These are phyloP conservation scores for Pseudozyma thailandica DNA, from an alignment of 1,284 basidiomycete species.

Conservation along the genomic window DNA sequence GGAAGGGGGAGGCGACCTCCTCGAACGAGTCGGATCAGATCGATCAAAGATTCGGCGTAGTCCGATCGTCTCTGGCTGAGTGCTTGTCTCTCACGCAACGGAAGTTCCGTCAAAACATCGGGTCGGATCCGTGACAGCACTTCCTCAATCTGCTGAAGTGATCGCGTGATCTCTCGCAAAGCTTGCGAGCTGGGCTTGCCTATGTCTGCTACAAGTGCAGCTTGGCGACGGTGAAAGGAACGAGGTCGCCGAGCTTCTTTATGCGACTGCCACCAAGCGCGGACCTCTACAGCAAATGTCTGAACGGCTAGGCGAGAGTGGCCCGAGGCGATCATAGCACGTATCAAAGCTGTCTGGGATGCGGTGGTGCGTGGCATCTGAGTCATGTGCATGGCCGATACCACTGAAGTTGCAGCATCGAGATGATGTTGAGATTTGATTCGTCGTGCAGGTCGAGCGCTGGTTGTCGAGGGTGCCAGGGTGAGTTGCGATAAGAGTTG, in stretches of 20 bases:
- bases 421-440: constrained; percentile 24
- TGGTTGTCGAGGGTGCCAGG: constrained; percentile 13
- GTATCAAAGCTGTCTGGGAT: constrained; percentile 28
- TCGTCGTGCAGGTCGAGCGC: constrained; percentile 22
- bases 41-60: constrained; percentile 27
- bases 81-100: constrained; percentile 11
- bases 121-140: constrained; percentile 18
- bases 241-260: constrained; percentile 17
- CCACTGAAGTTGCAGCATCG: constrained; percentile 19
- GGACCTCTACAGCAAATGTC: constrained; percentile 25
- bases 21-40: constrained; percentile 29
- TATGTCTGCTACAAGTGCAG: constrained; percentile 17
- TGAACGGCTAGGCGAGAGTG: constrained; percentile 17
- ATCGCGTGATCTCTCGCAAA: constrained; percentile 23
- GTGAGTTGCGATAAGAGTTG: constrained; percentile 31
- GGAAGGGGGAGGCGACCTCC: constrained; percentile 26
- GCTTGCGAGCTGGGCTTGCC: constrained; percentile 38
- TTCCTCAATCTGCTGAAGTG: constrained; percentile 18
- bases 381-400: constrained; percentile 21
- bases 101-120: constrained; percentile 17
- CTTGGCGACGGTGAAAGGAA: constrained; percentile 11
- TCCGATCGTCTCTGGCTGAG: constrained; percentile 24
- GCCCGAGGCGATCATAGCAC: constrained; percentile 26
- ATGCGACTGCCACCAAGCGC: constrained; percentile 40
- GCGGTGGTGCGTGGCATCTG: constrained; percentile 18